Conservation (phyloP, 2,329 filamentous ascomycete species). For the Fusarium sp. region DNA sequence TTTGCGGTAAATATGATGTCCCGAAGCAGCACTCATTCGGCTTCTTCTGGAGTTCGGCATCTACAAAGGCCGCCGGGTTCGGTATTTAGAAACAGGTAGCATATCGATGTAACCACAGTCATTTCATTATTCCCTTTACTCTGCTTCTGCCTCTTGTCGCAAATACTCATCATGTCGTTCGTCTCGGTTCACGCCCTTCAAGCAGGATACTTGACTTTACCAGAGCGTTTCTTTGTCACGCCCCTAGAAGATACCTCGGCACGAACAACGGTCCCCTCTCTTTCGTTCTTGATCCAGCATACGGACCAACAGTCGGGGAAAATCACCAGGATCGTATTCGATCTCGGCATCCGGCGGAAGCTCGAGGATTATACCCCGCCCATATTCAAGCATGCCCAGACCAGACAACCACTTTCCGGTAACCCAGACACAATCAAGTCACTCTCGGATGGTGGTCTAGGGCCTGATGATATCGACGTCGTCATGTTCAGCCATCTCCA, state of each 20-base stretch:
- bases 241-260: neutral
- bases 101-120: accelerated
- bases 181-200: constrained; percentile 17
- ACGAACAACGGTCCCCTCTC: constrained; percentile 10
- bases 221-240: constrained; percentile 14
- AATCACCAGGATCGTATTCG: constrained; percentile 11
- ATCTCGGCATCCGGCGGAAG: constrained; percentile 14
- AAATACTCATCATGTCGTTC: neutral
- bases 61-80: neutral
- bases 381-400: constrained; percentile 9
- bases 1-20: neutral
- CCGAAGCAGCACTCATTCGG: neutral
- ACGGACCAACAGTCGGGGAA: neutral
- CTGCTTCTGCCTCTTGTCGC: neutral
- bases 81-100: neutral
- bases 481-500: constrained; percentile 26
- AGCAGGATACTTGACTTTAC: constrained; percentile 16
- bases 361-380: constrained; percentile 3
- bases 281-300: constrained; percentile 25
- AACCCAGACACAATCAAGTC: neutral
- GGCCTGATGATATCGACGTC: constrained; percentile 6
- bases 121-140: neutral
- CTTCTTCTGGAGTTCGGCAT: neutral
- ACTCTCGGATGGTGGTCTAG: constrained; percentile 1
- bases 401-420: constrained; percentile 9